Evolutionary conservation across 495 filamentous ascomycete species (phyloP).

Genomic region (Talaromyces ruber): DNA sequence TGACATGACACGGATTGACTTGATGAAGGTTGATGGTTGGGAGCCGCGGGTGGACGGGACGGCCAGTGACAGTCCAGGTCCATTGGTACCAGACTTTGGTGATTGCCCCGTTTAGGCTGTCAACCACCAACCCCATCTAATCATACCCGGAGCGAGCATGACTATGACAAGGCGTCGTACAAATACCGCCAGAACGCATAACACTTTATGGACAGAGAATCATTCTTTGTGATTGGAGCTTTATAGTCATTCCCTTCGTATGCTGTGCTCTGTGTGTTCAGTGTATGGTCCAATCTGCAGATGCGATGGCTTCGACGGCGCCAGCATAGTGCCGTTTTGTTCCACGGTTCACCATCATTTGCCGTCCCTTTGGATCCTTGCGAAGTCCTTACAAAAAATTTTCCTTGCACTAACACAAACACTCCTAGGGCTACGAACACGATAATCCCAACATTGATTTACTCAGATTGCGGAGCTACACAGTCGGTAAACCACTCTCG

Average conservation of each 20-base stretch:
- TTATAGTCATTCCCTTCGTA: background rate
- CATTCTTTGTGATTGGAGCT: background rate
- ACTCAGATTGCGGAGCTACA: slow-evolving; percentile 69
- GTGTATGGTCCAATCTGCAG: background rate
- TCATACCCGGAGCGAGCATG: background rate
- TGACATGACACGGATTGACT: background rate
- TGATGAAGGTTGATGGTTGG: background rate
- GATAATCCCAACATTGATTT: slow-evolving; percentile 69
- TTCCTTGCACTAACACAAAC: slow-evolving; percentile 9
- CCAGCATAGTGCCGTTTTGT: slow-evolving; percentile 28
- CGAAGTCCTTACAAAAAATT: slow-evolving; percentile 11
- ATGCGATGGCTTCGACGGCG: slow-evolving; percentile 12
- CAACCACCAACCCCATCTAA: background rate
- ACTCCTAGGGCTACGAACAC: slow-evolving; percentile 56
- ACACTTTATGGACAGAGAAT: background rate
- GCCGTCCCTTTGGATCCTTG: slow-evolving; percentile 14
- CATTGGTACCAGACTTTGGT: slow-evolving; percentile 2
- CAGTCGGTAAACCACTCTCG: slow-evolving; percentile 52
- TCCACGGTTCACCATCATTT: slow-evolving; percentile 32
- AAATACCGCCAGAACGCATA: background rate
- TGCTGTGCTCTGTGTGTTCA: background rate
- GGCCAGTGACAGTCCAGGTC: background rate
- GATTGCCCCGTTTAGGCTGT: background rate
- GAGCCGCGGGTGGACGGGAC: slow-evolving; percentile 3
- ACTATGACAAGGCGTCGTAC: background rate